Evolutionary conservation across 2,329 filamentous ascomycete species (phyloP), one percentile per base, ranked within the genome.

Genomic region (Botrytis pseudocinerea): DNA sequence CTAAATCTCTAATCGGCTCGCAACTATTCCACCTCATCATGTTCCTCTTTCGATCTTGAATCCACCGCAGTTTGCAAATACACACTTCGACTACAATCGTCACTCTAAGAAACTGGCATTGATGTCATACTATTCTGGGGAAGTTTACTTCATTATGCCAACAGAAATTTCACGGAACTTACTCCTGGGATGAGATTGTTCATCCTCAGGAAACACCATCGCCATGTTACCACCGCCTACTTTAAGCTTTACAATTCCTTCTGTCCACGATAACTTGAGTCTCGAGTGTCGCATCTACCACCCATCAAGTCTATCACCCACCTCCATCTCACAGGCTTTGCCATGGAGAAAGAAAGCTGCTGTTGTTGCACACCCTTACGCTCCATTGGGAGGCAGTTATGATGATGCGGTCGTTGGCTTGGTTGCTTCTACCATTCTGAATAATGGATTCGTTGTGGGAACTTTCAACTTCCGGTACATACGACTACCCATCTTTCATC

Each of bases 391-490:
- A 7, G 96, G 95, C 8, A 90, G 85, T 81, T 96, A 90, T 80
- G 93, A 98, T 80, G 95, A 98, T 80, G 87, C 88, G 0, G 86
- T 97, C 0, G 91, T 98, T 1, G 85, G 88, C n/a, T 84, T 89
- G 14, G 83, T 92, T 4, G 89, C 88, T 0, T 76, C 69, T 84
- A 85, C 75, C 25, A 87, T 91, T 73, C 84, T 97, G n/a, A 84
- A 86, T 7, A 83, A 86, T 70, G 93, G 93, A 1, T 97, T 89
- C 78, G 81, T 97, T 1, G 92, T 98, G 3, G 91, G 88, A 12
- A 97, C 94, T 0, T 98, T 98, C 82, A 98, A 98, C 80, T 98
- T 98, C 81, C 88, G 95, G 92, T 95, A 84, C 70, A 48, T 66
- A 72, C 69, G 40, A 57, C 28, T 46, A 32, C 18, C 2, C 16